Conservation (phyloP, 768 basidiomycete species). For the Kondoa malvinella region DNA sequence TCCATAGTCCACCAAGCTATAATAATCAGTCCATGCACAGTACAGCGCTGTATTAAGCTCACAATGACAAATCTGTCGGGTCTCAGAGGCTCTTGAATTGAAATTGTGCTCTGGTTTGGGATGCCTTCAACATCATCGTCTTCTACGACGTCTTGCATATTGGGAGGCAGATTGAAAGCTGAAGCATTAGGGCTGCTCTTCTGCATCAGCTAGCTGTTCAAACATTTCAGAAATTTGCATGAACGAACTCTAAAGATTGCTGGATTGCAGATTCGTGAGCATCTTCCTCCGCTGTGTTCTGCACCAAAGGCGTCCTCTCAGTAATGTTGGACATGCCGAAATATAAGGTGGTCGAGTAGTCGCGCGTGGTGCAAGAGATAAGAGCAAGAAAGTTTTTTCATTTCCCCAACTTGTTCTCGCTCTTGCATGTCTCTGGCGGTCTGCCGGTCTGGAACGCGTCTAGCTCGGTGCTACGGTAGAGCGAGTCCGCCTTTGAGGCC, state of each 20-base stretch:
- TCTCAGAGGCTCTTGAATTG: constrained; percentile 3
- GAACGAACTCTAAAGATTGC: background rate
- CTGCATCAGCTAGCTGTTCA: too few relatives aligned
- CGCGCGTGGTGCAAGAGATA: too few relatives aligned
- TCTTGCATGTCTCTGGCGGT: too few relatives aligned
- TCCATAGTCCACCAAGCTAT: constrained; percentile 11
- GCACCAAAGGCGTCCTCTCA: background rate
- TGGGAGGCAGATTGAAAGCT: constrained; percentile 6
- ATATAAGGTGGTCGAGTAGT: too few relatives aligned
- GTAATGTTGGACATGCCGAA: background rate
- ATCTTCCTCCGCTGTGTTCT: background rate
- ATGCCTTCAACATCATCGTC: constrained; percentile 9
- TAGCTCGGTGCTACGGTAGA: too few relatives aligned
- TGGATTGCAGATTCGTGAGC: background rate
- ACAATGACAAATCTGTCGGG: constrained; percentile 4
- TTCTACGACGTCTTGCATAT: background rate
- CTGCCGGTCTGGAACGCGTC: too few relatives aligned
- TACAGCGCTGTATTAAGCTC: background rate
- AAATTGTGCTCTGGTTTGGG: background rate
- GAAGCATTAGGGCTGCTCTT: constrained; percentile 8
- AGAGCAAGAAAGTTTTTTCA: too few relatives aligned
- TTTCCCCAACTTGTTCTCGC: too few relatives aligned
- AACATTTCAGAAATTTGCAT: too few relatives aligned
- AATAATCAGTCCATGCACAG: background rate
- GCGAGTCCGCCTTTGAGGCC: too few relatives aligned